Base-by-base conservation (phyloP, 306 rosid genomes). In the Spatholobus suberectus region DNA sequence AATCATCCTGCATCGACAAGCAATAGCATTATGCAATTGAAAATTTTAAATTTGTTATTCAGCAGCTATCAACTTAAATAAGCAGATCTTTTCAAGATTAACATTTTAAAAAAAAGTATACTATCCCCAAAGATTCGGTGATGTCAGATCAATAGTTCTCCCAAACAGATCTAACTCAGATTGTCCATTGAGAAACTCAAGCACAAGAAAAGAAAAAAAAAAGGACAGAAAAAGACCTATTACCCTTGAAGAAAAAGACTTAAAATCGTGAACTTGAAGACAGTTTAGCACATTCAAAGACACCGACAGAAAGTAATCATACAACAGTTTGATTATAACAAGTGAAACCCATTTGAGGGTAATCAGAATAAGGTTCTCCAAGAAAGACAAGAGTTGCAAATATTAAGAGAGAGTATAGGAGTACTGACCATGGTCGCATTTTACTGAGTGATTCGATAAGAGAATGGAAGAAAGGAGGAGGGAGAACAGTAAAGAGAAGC, bases 351-450 rank as follows among this genome's bases (percentile, higher is more conserved):
- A 59, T 18, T 13, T 12, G 57, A 35, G 40, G 43, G 41, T 49
- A 10, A 2, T 41, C 17, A 20, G 7, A 49, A 12, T 8, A 17
- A 58, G 41, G 5, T 49, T 24, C 18, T 40, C 9, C 1, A 55
- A 54, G 17, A 24, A 41, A 76, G 5, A 58, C 72, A 14, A 21
- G 7, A 34, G 8, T 29, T 29, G 62, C 27, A 79, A 7, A 29
- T 27, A 21, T 9, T 1, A 1, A 74, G 11, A 21, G 38, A 20
- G 66, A 24, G 59, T 11, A 9, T n/a, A 14, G 7, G 61, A 46
- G 32, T 8, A 81, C 79, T 85, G 35, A 93, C 96, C 90, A 24
- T 65, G 46, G 41, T 88, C 93, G 81, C 93, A 83, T 40, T 77
- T 80, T 11, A 89, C 93, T 0, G 79, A 85, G 77, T 51, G 95